phyloP scores from a whole-genome alignment of 345 rosid genomes.

The Eucalyptus tenuipes region DNA sequence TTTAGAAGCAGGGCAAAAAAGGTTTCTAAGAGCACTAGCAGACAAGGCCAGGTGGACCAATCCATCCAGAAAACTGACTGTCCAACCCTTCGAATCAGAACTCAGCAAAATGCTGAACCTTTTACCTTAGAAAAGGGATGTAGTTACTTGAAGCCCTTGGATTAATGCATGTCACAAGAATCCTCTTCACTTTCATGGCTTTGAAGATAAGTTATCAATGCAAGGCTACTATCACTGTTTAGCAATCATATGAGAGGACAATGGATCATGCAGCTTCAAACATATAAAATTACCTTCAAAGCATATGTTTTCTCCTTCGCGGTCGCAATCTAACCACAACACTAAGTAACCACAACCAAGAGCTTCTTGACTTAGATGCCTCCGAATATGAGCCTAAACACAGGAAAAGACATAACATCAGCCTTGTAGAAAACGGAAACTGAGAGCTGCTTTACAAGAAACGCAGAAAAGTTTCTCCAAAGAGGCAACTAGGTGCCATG shows the following conservation, averaged over 20 bases:
- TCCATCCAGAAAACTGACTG: background rate
- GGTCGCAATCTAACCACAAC: constrained; percentile 95
- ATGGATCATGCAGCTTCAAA: background rate
- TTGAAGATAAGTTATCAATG: background rate
- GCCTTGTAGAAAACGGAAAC: background rate
- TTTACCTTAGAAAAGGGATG: background rate
- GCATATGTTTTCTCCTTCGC: constrained; percentile 98
- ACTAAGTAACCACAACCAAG: constrained; percentile 76
- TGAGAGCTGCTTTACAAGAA: background rate
- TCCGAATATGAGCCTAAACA: constrained; percentile 62
- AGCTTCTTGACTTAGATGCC: constrained; percentile 90
- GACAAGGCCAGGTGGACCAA: background rate
- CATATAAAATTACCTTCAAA: constrained; percentile 57
- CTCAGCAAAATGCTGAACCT: background rate
- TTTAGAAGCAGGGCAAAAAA: background rate
- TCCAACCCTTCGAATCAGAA: background rate
- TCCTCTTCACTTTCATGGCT: background rate
- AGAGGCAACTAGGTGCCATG: background rate
- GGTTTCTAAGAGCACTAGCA: background rate
- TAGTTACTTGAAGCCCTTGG: background rate
- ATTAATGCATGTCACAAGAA: background rate
- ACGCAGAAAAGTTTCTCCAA: background rate
- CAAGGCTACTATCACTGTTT: background rate
- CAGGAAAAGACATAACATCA: background rate
- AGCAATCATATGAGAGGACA: background rate